phyloP scores from a whole-genome alignment of 192 early-diverging fungal genomes.

The Neocallimastix lanati region DNA sequence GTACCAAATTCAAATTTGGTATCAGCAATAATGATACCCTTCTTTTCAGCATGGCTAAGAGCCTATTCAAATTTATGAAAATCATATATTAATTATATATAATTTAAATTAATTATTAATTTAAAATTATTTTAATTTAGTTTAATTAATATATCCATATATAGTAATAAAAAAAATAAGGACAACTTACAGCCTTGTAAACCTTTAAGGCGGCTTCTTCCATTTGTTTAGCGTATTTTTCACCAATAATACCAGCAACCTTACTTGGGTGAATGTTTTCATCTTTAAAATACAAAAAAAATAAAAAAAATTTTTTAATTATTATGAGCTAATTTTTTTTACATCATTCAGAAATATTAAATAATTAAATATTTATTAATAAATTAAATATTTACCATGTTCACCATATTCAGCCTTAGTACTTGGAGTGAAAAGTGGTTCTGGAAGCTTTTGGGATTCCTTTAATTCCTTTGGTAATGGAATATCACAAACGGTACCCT shows the following conservation, averaged over 20 bases:
- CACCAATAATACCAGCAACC: constrained; percentile 69
- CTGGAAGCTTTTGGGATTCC: constrained; percentile 67
- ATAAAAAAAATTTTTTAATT: too few relatives aligned
- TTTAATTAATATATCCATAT: too few relatives aligned
- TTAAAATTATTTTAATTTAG: too few relatives aligned
- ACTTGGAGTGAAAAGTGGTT: constrained; percentile 84
- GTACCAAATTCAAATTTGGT: constrained; percentile 99
- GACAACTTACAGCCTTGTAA: constrained; percentile 38
- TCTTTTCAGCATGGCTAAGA: constrained; percentile 53
- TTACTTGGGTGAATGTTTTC: constrained; percentile 94
- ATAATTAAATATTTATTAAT: too few relatives aligned
- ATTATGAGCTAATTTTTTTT: too few relatives aligned
- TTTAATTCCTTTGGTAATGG: constrained; percentile 53
- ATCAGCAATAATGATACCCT: constrained; percentile 96
- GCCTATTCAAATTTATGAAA: too few relatives aligned
- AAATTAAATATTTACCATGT: constrained; percentile 38
- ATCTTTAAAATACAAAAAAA: constrained; percentile 28
- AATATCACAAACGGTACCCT: constrained; percentile 87
- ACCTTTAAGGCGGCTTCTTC: constrained; percentile 52
- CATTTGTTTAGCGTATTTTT: constrained; percentile 54
- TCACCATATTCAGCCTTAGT: constrained; percentile 98
- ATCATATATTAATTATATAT: too few relatives aligned
- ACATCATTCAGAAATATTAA: too few relatives aligned
- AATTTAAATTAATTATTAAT: too few relatives aligned
- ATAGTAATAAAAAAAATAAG: too few relatives aligned